Conservation (phyloP, 2,329 filamentous ascomycete genomes). For the Whalleya microplaca region DNA sequence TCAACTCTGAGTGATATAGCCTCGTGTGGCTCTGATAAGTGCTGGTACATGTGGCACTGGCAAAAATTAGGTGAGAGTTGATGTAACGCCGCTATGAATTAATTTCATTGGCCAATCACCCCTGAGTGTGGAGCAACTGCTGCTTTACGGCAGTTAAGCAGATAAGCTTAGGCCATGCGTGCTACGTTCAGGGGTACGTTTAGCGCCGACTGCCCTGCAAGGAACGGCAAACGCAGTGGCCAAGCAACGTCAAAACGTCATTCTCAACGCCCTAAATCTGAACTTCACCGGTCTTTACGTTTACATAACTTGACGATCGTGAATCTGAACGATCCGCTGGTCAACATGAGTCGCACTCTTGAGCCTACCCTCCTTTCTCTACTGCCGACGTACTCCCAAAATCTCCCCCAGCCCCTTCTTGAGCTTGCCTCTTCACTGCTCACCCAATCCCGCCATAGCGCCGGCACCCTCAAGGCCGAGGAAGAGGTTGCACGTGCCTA, state of each 20-base stretch:
- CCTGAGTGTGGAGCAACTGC: too few relatives aligned
- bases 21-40: too few relatives aligned
- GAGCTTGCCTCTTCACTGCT: constrained; percentile 74
- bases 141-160: too few relatives aligned
- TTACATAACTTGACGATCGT: not conserved
- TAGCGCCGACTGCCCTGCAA: constrained; percentile 1
- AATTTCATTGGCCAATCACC: too few relatives aligned
- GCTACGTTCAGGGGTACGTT: constrained; percentile 8
- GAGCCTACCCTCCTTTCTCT: constrained; percentile 75
- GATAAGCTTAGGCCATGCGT: constrained; percentile 12
- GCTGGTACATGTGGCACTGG: too few relatives aligned
- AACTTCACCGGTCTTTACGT: not conserved
- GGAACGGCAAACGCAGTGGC: not conserved
- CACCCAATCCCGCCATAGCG: constrained; percentile 78
- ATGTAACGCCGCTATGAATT: too few relatives aligned
- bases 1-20: too few relatives aligned
- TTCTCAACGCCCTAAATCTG: not conserved
- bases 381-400: constrained; percentile 71
- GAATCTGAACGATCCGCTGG: not conserved
- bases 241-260: too few relatives aligned
- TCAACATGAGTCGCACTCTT: constrained; percentile 71
- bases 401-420: constrained; percentile 70
- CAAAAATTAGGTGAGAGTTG: too few relatives aligned
- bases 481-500: constrained; percentile 87
- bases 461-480: constrained; percentile 77